phyloP scores from a whole-genome alignment of 1,284 basidiomycete species.

The Trichosporon inkin region DNA sequence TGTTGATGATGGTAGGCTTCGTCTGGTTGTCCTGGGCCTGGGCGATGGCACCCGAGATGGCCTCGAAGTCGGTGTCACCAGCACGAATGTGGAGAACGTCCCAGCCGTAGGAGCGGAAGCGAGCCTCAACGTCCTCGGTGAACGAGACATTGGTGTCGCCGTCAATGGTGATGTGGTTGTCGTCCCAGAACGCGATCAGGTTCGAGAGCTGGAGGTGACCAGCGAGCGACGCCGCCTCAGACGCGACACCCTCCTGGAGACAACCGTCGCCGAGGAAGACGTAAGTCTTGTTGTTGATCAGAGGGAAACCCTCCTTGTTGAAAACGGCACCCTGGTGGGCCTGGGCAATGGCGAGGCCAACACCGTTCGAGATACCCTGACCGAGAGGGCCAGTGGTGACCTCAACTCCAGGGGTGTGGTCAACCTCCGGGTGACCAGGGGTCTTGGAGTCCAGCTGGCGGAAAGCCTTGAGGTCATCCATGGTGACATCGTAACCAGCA shows the following conservation, averaged over 20 bases:
- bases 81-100: conserved; percentile 79
- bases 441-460: conserved; percentile 78
- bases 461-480: conserved; percentile 52
- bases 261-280: conserved; percentile 94
- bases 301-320: conserved; percentile 79
- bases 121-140: conserved; percentile 85
- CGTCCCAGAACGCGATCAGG: conserved; percentile 85
- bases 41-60: conserved; percentile 73
- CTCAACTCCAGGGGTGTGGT: conserved; percentile 87
- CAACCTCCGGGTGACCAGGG: conserved; percentile 85
- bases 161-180: conserved; percentile 93
- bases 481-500: conserved; percentile 54
- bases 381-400: conserved; percentile 95
- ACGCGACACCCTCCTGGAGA: conserved; percentile 90
- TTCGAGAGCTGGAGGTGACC: conserved; percentile 89
- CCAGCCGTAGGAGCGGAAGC: conserved; percentile 90
- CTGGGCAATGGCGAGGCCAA: conserved; percentile 89
- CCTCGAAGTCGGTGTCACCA: conserved; percentile 78
- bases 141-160: conserved; percentile 87
- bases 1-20: conserved; percentile 81
- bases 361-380: conserved; percentile 84
- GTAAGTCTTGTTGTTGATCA: conserved; percentile 89
- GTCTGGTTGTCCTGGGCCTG: conserved; percentile 68
- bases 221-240: conserved; percentile 85
- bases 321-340: conserved; percentile 81